These are phyloP conservation scores for Raphanus hybrid DNA, from an alignment of 441 rosid species.

Conservation along the genomic window DNA sequence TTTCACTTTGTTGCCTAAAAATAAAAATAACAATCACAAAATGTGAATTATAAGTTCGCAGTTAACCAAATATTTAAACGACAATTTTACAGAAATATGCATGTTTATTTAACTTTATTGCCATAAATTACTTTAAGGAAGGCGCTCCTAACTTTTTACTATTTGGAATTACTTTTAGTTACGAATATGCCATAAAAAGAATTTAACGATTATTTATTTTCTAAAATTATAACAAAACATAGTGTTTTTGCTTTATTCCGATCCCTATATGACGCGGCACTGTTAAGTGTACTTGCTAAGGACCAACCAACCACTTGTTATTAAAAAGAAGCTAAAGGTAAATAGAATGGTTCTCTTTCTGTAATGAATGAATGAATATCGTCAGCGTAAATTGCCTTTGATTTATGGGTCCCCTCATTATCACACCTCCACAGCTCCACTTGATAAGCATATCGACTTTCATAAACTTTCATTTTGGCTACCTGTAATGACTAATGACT, in stretches of 20 bases:
- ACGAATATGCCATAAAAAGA: too few relatives aligned
- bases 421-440: slow-evolving; percentile 3
- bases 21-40: too few relatives aligned
- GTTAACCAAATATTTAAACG: too few relatives aligned
- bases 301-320: slow-evolving; percentile 39
- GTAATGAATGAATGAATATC: slow-evolving; percentile 21
- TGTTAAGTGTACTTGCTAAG: slow-evolving; percentile 31
- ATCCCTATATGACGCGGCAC: slow-evolving; percentile 27
- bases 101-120: not conserved
- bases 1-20: not conserved
- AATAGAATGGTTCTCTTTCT: slow-evolving; percentile 20
- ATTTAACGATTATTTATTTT: too few relatives aligned
- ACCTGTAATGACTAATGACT: not conserved
- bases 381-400: slow-evolving; percentile 38
- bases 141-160: not conserved
- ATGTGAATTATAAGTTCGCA: too few relatives aligned
- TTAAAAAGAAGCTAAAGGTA: not conserved
- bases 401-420: slow-evolving; percentile 34
- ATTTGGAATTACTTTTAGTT: not conserved
- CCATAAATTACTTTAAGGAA: not conserved
- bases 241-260: not conserved
- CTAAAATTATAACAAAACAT: too few relatives aligned
- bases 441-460: slow-evolving; percentile 11
- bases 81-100: too few relatives aligned
- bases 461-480: slow-evolving; percentile 11